These are phyloP conservation scores for Elsinoe ampelina DNA, from an alignment of 2,329 filamentous ascomycete species.

Conservation along the genomic window DNA sequence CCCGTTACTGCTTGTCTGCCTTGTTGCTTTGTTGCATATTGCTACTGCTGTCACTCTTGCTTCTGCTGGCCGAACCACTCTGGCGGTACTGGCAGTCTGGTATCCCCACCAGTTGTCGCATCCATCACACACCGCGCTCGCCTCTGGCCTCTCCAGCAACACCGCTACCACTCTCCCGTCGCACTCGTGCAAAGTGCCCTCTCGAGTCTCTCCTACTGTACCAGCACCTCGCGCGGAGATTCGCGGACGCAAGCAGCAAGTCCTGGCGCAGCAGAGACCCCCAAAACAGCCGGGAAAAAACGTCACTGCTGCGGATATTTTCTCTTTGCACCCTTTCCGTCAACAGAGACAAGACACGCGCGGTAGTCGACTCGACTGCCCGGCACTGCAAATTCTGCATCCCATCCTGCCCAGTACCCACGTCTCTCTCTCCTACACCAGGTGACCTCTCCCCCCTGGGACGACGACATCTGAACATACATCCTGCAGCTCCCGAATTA, in stretches of 20 bases:
- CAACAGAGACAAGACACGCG: neutral
- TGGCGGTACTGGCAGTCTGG: slow-evolving; percentile 1
- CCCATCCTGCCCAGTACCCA: neutral
- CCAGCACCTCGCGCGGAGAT: neutral
- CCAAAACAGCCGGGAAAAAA: slow-evolving; percentile 5
- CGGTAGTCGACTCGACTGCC: neutral
- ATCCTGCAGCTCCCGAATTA: neutral
- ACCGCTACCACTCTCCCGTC: neutral
- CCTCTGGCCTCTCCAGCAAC: no score
- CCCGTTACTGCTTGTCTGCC: neutral
- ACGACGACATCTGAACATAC: neutral
- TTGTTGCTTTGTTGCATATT: neutral
- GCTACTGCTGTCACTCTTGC: neutral
- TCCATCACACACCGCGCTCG: neutral
- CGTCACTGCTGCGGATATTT: neutral
- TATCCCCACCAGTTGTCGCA: slow-evolving; percentile 5
- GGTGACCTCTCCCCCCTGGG: neutral
- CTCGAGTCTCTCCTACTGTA: no score
- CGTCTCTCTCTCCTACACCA: neutral
- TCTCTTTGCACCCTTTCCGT: neutral
- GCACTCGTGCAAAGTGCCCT: neutral
- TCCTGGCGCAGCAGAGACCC: neutral
- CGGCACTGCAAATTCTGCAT: neutral
- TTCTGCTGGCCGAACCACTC: slow-evolving; percentile 3
- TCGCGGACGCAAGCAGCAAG: neutral